Evolutionary conservation across 352 stramenopile genomes (phyloP), one percentile per base, ranked within the genome.

Genomic region (Globisporangium echinulatum): DNA sequence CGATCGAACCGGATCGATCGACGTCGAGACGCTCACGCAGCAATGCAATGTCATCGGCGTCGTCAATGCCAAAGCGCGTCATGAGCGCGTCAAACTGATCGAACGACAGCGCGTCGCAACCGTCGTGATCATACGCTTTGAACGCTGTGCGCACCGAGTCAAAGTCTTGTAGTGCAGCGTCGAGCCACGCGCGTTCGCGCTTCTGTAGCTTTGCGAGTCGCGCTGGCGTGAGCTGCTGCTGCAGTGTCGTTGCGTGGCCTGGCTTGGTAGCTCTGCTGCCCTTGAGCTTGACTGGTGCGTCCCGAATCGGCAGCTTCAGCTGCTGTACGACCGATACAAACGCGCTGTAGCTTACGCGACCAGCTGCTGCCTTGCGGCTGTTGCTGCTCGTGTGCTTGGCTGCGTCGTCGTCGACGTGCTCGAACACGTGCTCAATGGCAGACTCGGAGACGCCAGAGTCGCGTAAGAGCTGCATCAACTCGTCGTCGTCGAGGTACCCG

Each of bases 131-230:
- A 49, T 78, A 74, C 4, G 74, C 66, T 2, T 50, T 58, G 46
- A 90, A 88, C 1, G 77, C 74, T 36, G 62, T 69, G 25, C 79
- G 63, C 1, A 90, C 58, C 0, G 70, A 79, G n/a, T 66, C 60
- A 51, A 86, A 67, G 1, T 69, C 59, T 1, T 63, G 50, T 47
- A 87, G 62, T 11, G 75, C 74, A 17, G 68, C 51, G 17, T 83
- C 66, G 39, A 88, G 71, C 63, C 77, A 87, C 37, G 70, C 57
- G 8, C 77, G n/a, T 13, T 88, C 80, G 63, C 83, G 71, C 48
- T 87, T 74, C 0, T 70, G 67, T 7, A 88, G 53, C 19, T 52
- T 54, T 6, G 17, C 66, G 5, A 80, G 48, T 17, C 59, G 61
- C 5, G 49, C 43, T 19, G 13, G 70, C 66, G 25, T 58, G 52